Base-by-base conservation (phyloP, 352 stramenopile species). In the Phytophthora agathidicida region DNA sequence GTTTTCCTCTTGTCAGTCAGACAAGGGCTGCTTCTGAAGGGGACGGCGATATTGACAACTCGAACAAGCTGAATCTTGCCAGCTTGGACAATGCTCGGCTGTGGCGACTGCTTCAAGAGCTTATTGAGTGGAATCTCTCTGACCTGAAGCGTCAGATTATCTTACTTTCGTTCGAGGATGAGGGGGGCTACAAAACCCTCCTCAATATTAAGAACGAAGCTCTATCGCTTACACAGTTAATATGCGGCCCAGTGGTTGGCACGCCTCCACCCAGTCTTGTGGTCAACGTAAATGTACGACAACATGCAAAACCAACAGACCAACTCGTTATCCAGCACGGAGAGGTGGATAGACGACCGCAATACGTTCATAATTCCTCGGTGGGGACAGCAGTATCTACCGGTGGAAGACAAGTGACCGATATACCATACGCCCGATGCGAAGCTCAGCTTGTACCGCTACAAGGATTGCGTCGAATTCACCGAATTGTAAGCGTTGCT, bases 121-220 rank as follows among this genome's bases (percentile, higher is more conserved):
- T 79, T 19, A 46, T 76, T 22, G 31, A 51, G 8, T 77, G 71
- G 63, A 78, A 69, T 37, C 58, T 75, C 13, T 30, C 31, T 10
- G 42, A 63, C 1, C 13, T 75, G 28, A 56, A 35, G 11, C 63
- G 49, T 6, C 61, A 59, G 14, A 8, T 78, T 6, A 10, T 62
- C 0, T 42, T 83, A 11, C 35, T 73, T 0, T 62, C 73, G 4
- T 75, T 66, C 16, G 9, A 26, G 26, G 20, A 36, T 26, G 10
- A 7, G 13, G 49, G 14, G 31, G 63, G 71, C 7, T 74, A 50
- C 22, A 33, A 62, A 24, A 67, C 50, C 4, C 39, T 50, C 1
- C 20, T 84, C 28, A 68, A 37, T 11, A 23, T 84, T 2, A 77
- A 75, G 28, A 64, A 79, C 30, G 83, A 70, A 17, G 72, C 42